Conservation (phyloP, 164 flowering plant genomes). For the Magnolia officinalis region DNA sequence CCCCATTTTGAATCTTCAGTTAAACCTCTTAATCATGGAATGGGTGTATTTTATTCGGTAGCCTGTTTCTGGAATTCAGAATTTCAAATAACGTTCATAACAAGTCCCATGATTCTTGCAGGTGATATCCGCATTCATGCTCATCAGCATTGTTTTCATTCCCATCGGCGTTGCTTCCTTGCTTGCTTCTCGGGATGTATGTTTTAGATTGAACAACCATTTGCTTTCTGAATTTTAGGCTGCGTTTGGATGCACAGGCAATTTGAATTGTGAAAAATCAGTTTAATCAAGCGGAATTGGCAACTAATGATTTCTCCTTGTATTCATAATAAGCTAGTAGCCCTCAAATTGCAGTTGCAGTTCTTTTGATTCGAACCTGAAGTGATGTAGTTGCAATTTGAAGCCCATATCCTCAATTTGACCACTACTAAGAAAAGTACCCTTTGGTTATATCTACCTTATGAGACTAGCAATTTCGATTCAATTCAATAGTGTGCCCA, state of each 20-base stretch:
- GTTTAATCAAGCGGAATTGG: background rate
- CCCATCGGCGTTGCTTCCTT: conserved; percentile 86
- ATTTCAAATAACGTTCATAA: background rate
- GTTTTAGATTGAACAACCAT: conserved; percentile 11
- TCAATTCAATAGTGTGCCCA: too few species aligned
- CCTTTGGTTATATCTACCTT: background rate
- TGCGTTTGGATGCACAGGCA: background rate
- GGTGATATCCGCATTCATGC: conserved; percentile 80
- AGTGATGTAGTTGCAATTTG: background rate
- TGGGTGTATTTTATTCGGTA: background rate
- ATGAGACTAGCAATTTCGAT: background rate
- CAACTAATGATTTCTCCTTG: background rate
- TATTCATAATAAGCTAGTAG: background rate
- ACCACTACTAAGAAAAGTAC: too few species aligned
- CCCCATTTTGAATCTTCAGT: background rate
- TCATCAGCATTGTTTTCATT: conserved; percentile 67
- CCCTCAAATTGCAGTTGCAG: background rate
- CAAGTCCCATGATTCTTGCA: conserved; percentile 22
- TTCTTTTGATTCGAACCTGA: background rate
- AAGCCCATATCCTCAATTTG: too few species aligned
- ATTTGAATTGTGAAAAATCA: background rate
- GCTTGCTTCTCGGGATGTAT: conserved; percentile 82
- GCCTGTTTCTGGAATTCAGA: background rate
- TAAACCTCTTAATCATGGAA: background rate
- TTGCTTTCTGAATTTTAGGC: background rate